Base-by-base conservation (phyloP, 768 basidiomycete genomes). In the Sporobolomyces roseus region DNA sequence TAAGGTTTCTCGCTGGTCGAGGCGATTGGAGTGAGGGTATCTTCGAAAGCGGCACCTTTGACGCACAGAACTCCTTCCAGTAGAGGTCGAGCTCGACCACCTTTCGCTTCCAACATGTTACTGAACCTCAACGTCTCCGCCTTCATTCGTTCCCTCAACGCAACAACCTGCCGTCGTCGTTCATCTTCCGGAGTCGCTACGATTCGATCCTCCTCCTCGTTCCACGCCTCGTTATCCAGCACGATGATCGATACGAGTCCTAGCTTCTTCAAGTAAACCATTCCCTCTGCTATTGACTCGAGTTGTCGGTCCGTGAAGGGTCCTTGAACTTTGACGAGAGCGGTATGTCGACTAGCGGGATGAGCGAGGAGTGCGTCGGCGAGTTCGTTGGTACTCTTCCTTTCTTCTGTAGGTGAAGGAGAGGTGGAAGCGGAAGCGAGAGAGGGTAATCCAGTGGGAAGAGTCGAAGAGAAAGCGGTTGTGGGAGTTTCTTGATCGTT, bases 231-330 rank as follows among this genome's bases (percentile, higher is more conserved):
- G 74, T 90, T 86, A 71, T 98, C 96, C 58, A 96, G 85, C 65
- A 98, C 90, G 71, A 99, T 91, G 74, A 99, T 92, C 71, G 89
- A 89, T 74, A 97, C 90, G 25, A 99, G 83, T 2, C 96, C 96
- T 23, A 98, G 87, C 77, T 93, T 94, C 78, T 94, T 90, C 53
- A 99, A 85, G 78, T 96, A 93, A 46, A 93, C 90, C 81, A 99
- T 85, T 60, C 96, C 96, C 46, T 88, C 85, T 46, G 89, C 87
- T 73, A 99, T 91, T 78, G 93, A 93, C 72, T 94, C 90, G 65
- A 98, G 85, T 75, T 97, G 96, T 12, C 86, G 83, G 79, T 94
- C 88, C 14, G 86, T 88, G 77, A 98, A 98, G 3, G 96, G 96
- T 14, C 93, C 92, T 78, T 98, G 96, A 3, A 98, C 81, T 80